Percentiles rank a stretch among this genome's conserved stretches.
phyloP scores from a whole-genome alignment of 2,329 filamentous ascomycete species.

The Fusarium sp. region DNA sequence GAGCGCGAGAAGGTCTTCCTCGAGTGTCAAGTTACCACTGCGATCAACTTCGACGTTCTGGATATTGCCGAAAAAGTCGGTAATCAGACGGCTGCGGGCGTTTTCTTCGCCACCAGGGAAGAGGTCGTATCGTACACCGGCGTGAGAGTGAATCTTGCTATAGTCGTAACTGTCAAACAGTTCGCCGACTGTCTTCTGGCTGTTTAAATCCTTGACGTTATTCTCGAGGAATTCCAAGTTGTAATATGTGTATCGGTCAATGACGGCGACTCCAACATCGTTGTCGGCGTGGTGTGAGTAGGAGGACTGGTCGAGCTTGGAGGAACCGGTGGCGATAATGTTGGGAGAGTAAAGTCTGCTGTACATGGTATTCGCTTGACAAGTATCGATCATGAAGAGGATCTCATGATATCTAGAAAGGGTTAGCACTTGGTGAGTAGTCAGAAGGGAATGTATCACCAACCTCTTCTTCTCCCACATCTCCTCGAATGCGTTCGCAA shows the following conservation, averaged over 20 bases:
- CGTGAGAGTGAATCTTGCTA: conserved; percentile 92
- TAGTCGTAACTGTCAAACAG: conserved; percentile 97
- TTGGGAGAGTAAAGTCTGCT: conserved; percentile 98
- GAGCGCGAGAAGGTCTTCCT: conserved; percentile 83
- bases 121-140: conserved; percentile 94
- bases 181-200: conserved; percentile 91
- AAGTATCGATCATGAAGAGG: conserved; percentile 99
- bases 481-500: conserved; percentile 97
- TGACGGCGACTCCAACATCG: conserved; percentile 97
- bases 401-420: conserved; percentile 86
- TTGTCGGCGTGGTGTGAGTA: conserved; percentile 99
- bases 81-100: conserved; percentile 84
- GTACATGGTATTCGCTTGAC: conserved; percentile 99
- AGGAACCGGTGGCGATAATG: conserved; percentile 97
- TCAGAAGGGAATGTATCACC: conserved; percentile 36
- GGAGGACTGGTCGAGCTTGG: conserved; percentile 93
- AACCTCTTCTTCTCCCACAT: conserved; percentile 99
- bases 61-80: conserved; percentile 98
- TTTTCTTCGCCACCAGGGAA: conserved; percentile 86
- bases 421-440: conserved; percentile 11
- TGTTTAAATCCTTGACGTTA: conserved; percentile 86
- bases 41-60: conserved; percentile 93
- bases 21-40: conserved; percentile 68
- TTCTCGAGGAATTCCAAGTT: conserved; percentile 96
- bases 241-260: conserved; percentile 98